A percentile compares a stretch with the other conserved stretches of the same genome.
These are phyloP conservation scores for Trichoderma polysporum DNA, from an alignment of 2,329 filamentous ascomycete genomes.

Conservation along the genomic window DNA sequence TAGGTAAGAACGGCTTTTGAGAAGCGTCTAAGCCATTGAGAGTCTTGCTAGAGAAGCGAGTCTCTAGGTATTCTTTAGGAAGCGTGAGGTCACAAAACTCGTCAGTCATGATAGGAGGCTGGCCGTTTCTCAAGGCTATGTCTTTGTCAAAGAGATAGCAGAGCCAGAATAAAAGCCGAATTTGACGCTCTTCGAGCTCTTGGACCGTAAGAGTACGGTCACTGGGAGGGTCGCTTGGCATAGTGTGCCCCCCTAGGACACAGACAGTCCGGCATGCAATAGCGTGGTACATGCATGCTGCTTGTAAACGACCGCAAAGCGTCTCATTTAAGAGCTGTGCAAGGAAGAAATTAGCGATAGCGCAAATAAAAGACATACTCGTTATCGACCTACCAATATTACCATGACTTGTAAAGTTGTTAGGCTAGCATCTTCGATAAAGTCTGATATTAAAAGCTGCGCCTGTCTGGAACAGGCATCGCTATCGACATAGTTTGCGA, in stretches of 20 bases:
- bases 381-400: constrained; percentile 45
- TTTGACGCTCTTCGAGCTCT: constrained; percentile 34
- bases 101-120: constrained; percentile 51
- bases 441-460: constrained; percentile 42
- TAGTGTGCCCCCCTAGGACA: constrained; percentile 47
- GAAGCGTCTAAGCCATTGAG: not conserved
- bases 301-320: constrained; percentile 47
- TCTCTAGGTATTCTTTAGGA: constrained; percentile 37
- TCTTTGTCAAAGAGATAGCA: constrained; percentile 57
- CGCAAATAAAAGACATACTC: not conserved
- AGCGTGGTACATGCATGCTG: constrained; percentile 44
- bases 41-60: constrained; percentile 22
- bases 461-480: constrained; percentile 43
- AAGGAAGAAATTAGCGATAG: not conserved
- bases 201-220: constrained; percentile 21
- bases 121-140: constrained; percentile 52
- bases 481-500: constrained; percentile 35
- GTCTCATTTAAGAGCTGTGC: constrained; percentile 43
- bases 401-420: constrained; percentile 45
- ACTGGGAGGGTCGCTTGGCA: constrained; percentile 22
- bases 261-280: constrained; percentile 49
- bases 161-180: constrained; percentile 53
- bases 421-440: constrained; percentile 45
- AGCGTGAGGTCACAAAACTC: constrained; percentile 54
- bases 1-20: constrained; percentile 39